phyloP scores from a whole-genome alignment of 768 basidiomycete genomes.

The Baorangia bicolor region DNA sequence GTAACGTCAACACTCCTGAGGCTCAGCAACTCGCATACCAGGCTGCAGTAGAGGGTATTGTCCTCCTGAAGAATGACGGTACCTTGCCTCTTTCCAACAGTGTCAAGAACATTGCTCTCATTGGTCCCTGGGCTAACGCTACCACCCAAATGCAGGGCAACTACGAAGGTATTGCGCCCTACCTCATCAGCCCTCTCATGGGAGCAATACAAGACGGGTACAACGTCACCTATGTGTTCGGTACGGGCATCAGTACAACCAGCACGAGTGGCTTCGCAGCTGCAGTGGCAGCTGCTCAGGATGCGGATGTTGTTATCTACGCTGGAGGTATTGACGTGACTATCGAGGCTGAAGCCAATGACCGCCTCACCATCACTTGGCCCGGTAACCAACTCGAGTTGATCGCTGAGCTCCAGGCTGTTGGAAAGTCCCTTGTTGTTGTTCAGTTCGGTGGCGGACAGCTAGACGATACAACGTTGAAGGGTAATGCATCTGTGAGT shows the following conservation, averaged over 20 bases:
- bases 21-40: constrained; percentile 50
- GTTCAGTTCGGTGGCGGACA: constrained; percentile 60
- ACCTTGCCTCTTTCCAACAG: constrained; percentile 49
- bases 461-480: constrained; percentile 48
- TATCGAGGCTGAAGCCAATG: constrained; percentile 47
- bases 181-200: constrained; percentile 52
- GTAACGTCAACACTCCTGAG: constrained; percentile 45
- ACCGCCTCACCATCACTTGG: constrained; percentile 52
- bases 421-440: constrained; percentile 52
- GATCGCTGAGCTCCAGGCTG: constrained; percentile 41
- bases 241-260: constrained; percentile 42
- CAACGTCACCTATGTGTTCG: constrained; percentile 41
- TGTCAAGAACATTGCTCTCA: constrained; percentile 51
- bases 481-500: constrained; percentile 41
- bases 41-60: constrained; percentile 54
- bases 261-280: constrained; percentile 47
- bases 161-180: constrained; percentile 54
- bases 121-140: constrained; percentile 60
- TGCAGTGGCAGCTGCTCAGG: constrained; percentile 47
- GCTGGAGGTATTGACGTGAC: constrained; percentile 54
- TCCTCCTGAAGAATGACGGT: constrained; percentile 64
- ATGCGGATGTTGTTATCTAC: constrained; percentile 51
- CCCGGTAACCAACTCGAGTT: constrained; percentile 55
- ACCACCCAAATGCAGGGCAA: constrained; percentile 59
- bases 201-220: constrained; percentile 49